Evolutionary conservation across 1,139 yeast genomes (phyloP).

Genomic region (Sugiyamaella paludigena): DNA sequence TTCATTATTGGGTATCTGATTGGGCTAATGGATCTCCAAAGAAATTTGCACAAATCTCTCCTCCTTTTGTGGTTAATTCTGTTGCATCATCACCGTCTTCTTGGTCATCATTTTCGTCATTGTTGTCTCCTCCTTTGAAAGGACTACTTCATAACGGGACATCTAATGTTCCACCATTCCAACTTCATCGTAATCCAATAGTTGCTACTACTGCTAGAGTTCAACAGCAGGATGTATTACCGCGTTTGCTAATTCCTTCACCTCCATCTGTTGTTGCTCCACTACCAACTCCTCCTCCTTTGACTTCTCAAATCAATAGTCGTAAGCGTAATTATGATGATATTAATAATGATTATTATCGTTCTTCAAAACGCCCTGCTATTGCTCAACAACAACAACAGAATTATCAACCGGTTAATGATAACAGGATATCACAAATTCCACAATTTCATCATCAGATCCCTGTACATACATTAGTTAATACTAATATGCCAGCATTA

Average conservation of each 20-base stretch:
- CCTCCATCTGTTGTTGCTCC: not conserved
- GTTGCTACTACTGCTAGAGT: too few relatives aligned
- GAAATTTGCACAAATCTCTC: not conserved
- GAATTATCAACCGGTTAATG: too few relatives aligned
- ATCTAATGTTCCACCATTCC: not conserved
- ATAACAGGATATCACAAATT: too few relatives aligned
- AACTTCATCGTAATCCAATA: not conserved
- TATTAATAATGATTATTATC: too few relatives aligned
- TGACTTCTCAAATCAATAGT: not conserved
- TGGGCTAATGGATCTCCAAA: not conserved
- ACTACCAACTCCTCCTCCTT: constrained; percentile 1
- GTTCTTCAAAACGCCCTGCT: too few relatives aligned
- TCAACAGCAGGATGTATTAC: not conserved
- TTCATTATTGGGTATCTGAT: constrained; percentile 21
- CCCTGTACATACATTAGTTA: constrained; percentile 7
- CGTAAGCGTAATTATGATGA: constrained; percentile 3
- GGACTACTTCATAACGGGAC: not conserved
- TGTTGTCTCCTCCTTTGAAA: constrained; percentile 8
- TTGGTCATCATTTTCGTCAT: constrained; percentile 1
- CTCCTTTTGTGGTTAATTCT: not conserved
- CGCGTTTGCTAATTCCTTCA: not conserved
- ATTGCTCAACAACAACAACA: too few relatives aligned
- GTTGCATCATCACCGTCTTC: constrained; percentile 2
- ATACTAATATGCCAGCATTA: constrained; percentile 8
- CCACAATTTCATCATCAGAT: not conserved